Conservation (phyloP, 2,329 filamentous ascomycete genomes). For the Penicillium concentricum region DNA sequence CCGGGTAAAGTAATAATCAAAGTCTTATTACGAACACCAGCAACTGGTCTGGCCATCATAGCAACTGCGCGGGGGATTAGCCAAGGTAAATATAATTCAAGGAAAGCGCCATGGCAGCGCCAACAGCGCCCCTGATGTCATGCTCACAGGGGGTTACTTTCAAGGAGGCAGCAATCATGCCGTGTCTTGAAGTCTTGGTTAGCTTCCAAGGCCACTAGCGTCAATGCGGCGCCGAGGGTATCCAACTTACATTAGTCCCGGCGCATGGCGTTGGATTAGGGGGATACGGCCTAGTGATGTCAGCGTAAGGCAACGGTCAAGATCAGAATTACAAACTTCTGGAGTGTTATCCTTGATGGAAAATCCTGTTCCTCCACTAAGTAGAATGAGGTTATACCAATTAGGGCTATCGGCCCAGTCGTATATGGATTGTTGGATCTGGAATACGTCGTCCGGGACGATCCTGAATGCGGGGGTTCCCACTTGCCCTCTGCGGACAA, state of each 20-base stretch:
- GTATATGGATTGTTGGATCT: constrained; percentile 73
- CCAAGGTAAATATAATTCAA: constrained; percentile 13
- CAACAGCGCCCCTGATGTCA: constrained; percentile 12
- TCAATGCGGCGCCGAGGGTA: neutral
- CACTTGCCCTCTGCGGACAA: constrained; percentile 72
- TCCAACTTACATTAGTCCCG: constrained; percentile 70
- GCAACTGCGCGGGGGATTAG: constrained; percentile 64
- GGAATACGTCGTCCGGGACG: constrained; percentile 70
- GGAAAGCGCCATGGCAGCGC: neutral
- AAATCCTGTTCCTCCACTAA: constrained; percentile 93
- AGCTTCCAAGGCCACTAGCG: constrained; percentile 2
- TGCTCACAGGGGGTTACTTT: constrained; percentile 81
- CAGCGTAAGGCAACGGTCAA: constrained; percentile 11
- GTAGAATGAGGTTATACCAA: constrained; percentile 72
- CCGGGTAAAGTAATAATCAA: constrained; percentile 88
- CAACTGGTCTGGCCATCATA: constrained; percentile 92
- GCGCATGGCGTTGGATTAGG: constrained; percentile 79
- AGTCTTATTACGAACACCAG: constrained; percentile 77
- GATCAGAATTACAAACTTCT: constrained; percentile 60
- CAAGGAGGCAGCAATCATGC: constrained; percentile 83
- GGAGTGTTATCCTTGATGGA: constrained; percentile 81
- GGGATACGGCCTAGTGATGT: constrained; percentile 67
- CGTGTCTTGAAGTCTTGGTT: constrained; percentile 59
- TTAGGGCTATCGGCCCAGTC: constrained; percentile 68
- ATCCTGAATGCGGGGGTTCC: constrained; percentile 69